These are phyloP conservation scores for Guillardia theta DNA, from an alignment of 78 protist species.

Conservation along the genomic window DNA sequence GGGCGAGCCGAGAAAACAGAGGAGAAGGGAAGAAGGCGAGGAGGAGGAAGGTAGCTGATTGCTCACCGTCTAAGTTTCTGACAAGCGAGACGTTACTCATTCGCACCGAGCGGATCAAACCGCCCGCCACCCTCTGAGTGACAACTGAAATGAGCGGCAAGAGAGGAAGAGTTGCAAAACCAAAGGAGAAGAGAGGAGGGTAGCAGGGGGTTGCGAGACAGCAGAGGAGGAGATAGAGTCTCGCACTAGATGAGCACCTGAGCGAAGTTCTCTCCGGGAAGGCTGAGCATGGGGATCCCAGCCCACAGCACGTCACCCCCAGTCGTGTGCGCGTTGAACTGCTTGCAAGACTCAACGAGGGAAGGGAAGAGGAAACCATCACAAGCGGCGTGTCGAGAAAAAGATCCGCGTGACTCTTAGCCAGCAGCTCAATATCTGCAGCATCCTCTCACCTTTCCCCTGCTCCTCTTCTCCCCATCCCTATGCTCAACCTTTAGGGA, in stretches of 20 bases:
- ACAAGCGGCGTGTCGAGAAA: conserved; percentile 18
- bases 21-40: not conserved
- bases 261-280: not conserved
- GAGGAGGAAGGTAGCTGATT: not conserved
- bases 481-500: not conserved
- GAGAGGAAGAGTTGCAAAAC: not conserved
- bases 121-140: not conserved
- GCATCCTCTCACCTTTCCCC: not conserved
- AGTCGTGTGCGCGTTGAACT: conserved; percentile 27
- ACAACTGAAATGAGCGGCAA: not conserved
- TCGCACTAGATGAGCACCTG: not conserved
- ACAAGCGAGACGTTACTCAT: not conserved
- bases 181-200: not conserved
- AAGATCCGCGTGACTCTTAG: not conserved
- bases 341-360: not conserved
- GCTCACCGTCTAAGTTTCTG: not conserved
- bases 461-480: no score
- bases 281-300: conserved; percentile 7
- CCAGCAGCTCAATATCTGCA: not conserved
- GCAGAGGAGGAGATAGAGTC: not conserved
- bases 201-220: not conserved
- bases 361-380: not conserved
- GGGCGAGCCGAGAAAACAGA: not conserved
- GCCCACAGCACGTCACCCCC: conserved; percentile 37
- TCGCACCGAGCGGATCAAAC: no score